phyloP scores from a whole-genome alignment of 2,329 filamentous ascomycete species.

The Fusarium gaditjirri region DNA sequence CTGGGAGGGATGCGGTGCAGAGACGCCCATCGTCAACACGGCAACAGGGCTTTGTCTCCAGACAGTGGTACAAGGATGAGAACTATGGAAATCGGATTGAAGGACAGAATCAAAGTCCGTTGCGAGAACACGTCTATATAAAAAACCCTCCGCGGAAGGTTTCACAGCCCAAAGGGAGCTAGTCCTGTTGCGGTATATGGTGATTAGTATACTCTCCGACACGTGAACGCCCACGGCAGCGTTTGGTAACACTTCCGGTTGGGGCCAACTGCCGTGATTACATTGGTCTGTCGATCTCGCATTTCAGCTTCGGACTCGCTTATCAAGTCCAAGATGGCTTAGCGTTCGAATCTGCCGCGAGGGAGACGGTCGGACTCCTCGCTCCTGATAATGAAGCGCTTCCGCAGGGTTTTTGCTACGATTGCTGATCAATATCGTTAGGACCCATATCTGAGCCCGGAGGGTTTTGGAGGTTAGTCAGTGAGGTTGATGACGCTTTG shows the following conservation, averaged over 20 bases:
- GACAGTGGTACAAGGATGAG: background rate
- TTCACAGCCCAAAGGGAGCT: accelerated
- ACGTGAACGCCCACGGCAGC: background rate
- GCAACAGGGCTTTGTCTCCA: background rate
- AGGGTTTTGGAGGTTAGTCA: background rate
- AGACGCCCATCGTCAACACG: background rate
- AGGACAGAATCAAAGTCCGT: background rate
- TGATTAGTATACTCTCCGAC: background rate
- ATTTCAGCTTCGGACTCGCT: background rate
- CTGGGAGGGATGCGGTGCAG: background rate
- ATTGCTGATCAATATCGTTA: accelerated
- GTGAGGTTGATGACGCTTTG: background rate
- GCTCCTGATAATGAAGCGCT: background rate
- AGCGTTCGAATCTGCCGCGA: background rate
- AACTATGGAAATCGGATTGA: background rate
- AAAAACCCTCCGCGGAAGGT: background rate
- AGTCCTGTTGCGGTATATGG: accelerated
- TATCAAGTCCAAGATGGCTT: background rate
- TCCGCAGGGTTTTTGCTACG: background rate
- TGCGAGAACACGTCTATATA: background rate
- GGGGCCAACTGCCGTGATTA: background rate
- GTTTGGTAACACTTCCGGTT: background rate
- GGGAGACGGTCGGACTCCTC: background rate
- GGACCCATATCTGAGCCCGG: background rate
- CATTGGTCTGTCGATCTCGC: background rate